Conservation (phyloP, 129 eudicot genomes). For the Kitagawia praeruptora region DNA sequence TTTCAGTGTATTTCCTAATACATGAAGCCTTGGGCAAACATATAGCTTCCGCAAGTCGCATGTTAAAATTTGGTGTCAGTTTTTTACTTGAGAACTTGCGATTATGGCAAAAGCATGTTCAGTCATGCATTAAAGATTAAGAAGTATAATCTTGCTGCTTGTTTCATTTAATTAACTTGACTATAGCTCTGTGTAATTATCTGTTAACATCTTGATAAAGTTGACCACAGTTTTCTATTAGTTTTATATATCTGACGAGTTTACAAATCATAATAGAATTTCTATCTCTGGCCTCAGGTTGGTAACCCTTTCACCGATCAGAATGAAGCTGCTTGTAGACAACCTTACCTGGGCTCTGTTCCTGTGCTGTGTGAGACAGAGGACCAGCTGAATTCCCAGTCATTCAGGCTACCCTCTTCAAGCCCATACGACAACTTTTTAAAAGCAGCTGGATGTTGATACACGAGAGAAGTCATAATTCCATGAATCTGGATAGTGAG, state of each 20-base stretch:
- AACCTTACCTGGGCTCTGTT: conserved; percentile 5
- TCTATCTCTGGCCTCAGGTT: conserved; percentile 3
- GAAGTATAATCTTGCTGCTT: background rate
- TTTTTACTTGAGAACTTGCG: background rate
- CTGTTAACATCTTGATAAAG: background rate
- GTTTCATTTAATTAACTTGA: background rate
- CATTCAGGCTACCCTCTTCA: conserved; percentile 70
- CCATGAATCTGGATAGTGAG: background rate
- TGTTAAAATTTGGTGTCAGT: background rate
- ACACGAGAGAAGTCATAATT: background rate
- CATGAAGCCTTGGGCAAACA: background rate
- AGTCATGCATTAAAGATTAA: background rate
- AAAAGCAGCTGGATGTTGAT: conserved; percentile 81
- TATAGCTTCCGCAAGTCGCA: background rate
- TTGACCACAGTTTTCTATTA: background rate
- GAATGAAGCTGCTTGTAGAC: background rate
- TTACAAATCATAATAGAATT: conserved; percentile 19
- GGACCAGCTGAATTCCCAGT: conserved; percentile 38
- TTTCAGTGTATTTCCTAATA: background rate
- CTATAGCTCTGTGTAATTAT: background rate
- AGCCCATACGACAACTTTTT: conserved; percentile 90
- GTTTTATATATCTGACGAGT: background rate
- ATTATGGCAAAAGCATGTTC: background rate
- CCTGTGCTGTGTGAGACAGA: conserved; percentile 40
- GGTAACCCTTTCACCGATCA: background rate